Percentiles rank a stretch among this genome's conserved stretches.
These are phyloP conservation scores for Boletus pseudo-olivaceus DNA, from an alignment of 768 basidiomycete genomes.

Conservation along the genomic window DNA sequence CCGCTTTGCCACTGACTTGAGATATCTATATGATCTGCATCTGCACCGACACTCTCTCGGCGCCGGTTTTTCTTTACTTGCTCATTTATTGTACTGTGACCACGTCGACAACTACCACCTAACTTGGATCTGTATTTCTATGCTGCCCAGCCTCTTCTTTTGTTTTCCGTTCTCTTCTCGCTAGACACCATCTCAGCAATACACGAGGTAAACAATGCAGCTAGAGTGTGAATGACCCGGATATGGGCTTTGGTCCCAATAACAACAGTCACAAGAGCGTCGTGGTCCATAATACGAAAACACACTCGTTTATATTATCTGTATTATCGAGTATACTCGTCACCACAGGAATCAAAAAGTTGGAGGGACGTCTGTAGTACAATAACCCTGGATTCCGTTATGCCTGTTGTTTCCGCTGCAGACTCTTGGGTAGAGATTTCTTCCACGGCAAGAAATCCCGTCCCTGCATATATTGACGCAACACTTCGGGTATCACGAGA, in stretches of 20 bases:
- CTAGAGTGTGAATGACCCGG: background rate
- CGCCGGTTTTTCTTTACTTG: background rate
- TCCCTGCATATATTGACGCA: constrained; percentile 95
- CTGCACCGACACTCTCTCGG: background rate
- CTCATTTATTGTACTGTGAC: constrained; percentile 21
- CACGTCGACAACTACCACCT: background rate
- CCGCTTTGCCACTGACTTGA: background rate
- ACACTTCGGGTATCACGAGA: constrained; percentile 81
- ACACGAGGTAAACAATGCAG: background rate
- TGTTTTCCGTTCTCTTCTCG: background rate
- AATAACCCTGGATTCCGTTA: constrained; percentile 15
- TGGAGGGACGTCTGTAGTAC: background rate
- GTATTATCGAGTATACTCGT: background rate
- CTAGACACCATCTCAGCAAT: constrained; percentile 7
- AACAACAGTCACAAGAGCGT: too few relatives aligned
- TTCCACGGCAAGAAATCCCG: constrained; percentile 85
- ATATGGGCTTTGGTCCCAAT: background rate
- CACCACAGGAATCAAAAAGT: background rate
- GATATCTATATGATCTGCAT: constrained; percentile 1
- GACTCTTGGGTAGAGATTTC: constrained; percentile 72
- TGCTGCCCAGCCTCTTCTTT: background rate
- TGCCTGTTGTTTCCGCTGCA: constrained; percentile 72
- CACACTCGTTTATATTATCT: background rate
- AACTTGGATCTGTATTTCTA: constrained; percentile 23
- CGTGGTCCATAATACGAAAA: background rate